A percentile compares a stretch with the other conserved stretches of the same genome.
phyloP scores from a whole-genome alignment of 1,284 basidiomycete genomes.

The Sanghuangporus weigelae region DNA sequence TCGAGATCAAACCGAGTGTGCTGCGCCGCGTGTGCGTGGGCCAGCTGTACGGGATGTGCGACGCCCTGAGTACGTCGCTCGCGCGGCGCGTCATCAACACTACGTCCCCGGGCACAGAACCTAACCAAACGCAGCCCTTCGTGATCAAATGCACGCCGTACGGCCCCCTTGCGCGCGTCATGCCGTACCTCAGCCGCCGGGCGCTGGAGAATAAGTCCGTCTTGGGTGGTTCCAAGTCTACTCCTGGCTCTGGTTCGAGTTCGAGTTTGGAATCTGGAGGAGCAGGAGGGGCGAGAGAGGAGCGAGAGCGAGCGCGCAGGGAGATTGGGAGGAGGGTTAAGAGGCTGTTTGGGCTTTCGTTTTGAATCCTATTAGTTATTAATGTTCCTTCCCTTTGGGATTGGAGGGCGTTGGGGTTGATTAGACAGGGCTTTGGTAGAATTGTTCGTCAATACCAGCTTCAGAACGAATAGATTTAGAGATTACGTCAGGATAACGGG shows the following conservation, averaged over 20 bases:
- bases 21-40: constrained; percentile 70
- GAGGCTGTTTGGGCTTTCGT: background rate
- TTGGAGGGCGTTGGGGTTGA: background rate
- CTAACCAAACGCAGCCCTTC: constrained; percentile 55
- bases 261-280: constrained; percentile 25
- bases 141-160: constrained; percentile 86
- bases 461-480: no score
- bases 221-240: constrained; percentile 30
- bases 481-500: no score
- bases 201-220: constrained; percentile 71
- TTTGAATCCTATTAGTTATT: background rate
- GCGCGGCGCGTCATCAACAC: constrained; percentile 47
- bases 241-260: constrained; percentile 70
- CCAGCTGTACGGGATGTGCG: constrained; percentile 75
- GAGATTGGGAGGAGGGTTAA: constrained; percentile 43
- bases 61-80: constrained; percentile 71
- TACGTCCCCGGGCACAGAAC: constrained; percentile 56
- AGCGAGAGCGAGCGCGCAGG: constrained; percentile 46
- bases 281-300: constrained; percentile 45
- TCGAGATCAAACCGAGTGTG: constrained; percentile 35
- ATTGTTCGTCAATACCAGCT: background rate
- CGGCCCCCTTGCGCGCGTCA: constrained; percentile 48
- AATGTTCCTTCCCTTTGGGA: background rate
- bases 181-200: constrained; percentile 62
- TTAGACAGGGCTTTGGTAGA: background rate